Base-by-base conservation (phyloP, 352 stramenopile genomes). In the Globisporangium megalacanthum region DNA sequence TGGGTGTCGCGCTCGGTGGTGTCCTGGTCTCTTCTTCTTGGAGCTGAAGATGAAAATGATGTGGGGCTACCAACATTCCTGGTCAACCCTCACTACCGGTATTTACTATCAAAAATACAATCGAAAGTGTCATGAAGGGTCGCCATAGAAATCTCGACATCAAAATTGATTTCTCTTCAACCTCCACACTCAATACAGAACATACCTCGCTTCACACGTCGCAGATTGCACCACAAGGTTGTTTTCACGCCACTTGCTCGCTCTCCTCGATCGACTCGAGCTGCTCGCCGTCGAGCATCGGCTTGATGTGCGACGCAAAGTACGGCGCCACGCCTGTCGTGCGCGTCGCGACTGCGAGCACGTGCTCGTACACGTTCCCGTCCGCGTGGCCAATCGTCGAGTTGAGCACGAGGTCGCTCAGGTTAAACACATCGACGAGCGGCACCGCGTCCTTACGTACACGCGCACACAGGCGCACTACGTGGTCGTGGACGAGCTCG, bases 341-440 rank as follows among this genome's bases (percentile, higher is more conserved):
- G 39, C 65, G 52, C n/a, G 54, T 56, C 39, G 75, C 76, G 33
- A 79, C 76, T 2, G 59, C 59, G 10, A 90, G 63, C 6, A 83
- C 71, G 57, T 68, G 58, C 68, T 89, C 69, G 65, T 94, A 94
- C 37, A 94, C 72, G 56, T 88, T 79, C 35, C 84, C 83, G 57
- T 93, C 79, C 7, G 64, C 61, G 19, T 59, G 54, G 7, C 83
- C 83, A 7, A 94, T 77, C 14, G 61, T 77, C 52, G 80, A 92
- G 65, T 89, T 87, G 3, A 94, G 50, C n/a, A 86, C 58, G 7
- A 71, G 57, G 58, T 94, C 83, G 33, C 71, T 79, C 41, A 93
- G 56, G 65, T 91, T 79, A 62, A 90, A 94, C 31, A 75, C 66
- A 50, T 94, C 84, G 9, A 87, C 76, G 11, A 94, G 71, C 48